A percentile compares a stretch with the other conserved stretches of the same genome.
Evolutionary conservation across 169 alveolate genomes (phyloP).

Genomic region (Plasmodium gaboni): DNA sequence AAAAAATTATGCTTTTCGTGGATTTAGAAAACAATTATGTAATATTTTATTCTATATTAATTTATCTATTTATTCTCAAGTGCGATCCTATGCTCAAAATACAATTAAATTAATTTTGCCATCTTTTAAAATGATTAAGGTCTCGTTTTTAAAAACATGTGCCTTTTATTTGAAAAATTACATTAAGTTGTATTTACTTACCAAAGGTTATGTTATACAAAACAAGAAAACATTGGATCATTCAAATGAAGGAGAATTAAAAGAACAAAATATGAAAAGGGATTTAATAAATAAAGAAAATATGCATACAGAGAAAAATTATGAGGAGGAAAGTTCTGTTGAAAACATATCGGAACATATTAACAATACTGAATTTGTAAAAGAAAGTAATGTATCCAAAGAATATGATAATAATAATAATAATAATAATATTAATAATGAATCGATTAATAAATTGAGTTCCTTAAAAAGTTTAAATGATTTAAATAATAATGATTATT

Average conservation of each 20-base stretch:
- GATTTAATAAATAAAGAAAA: not conserved
- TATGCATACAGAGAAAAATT: not conserved
- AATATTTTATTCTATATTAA: slow-evolving; percentile 59
- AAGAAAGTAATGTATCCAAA: not conserved
- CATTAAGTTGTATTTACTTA: slow-evolving; percentile 19
- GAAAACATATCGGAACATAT: not conserved
- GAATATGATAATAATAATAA: not conserved
- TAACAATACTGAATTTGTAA: not conserved
- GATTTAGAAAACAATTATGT: slow-evolving; percentile 63
- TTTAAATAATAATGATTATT: slow-evolving; percentile 37
- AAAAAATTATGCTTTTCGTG: slow-evolving; percentile 39
- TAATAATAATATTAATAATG: not conserved
- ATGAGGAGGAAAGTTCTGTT: not conserved
- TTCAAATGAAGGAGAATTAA: not conserved
- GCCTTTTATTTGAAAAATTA: slow-evolving; percentile 51
- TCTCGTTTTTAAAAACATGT: slow-evolving; percentile 49
- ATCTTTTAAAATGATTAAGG: slow-evolving; percentile 59
- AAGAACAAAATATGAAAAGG: not conserved
- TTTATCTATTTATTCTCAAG: slow-evolving; percentile 71
- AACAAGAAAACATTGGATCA: not conserved
- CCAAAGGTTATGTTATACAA: not conserved
- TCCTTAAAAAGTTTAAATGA: slow-evolving; percentile 23
- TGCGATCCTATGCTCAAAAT: slow-evolving; percentile 69
- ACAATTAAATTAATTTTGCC: slow-evolving; percentile 62
- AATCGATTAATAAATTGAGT: not conserved